Evolutionary conservation across 805 yeast species (phyloP), one percentile per base, ranked within the genome.

Genomic region (Diddensiella transvaalensis): DNA sequence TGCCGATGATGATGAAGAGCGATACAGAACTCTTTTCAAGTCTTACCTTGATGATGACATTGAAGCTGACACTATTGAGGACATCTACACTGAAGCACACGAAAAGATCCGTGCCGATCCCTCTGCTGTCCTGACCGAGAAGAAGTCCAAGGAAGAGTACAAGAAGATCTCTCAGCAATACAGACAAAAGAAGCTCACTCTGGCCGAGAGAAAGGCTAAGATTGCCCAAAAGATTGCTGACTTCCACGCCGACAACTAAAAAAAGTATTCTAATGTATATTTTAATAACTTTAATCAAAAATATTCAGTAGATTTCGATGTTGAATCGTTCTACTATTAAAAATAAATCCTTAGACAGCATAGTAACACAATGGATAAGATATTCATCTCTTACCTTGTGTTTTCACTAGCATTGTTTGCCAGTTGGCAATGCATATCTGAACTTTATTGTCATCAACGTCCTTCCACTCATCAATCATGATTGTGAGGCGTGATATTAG

Each of bases 1-100:
- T 74, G 91, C 93, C 75, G 99, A 93, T 70, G 99, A 91, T 75
- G 99, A 91, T 85, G 99, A 91, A 82, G 99, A 91, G 83, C 91
- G 93, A 80, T 91, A 83, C 96, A 83, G 83, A 76, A 82, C 87
- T 71, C 81, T 91, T 72, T 91, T 91, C 95, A 84, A 86, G 80
- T 82, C 89, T 68, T 93, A 93, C 91, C 74, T 93, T 64, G 96
- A 83, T 65, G 97, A 91, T 69, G 98, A 88, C 74, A 80, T 93
- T 67, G 98, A 93, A 74, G 93, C 98, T 65, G 99, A 93, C 69
- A 87, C 85, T 62, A 71, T 93, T 64, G 99, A 93, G 82, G 99
- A 93, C 70, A 72, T 93, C 74, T 93, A 91, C 90, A 65, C 80
- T 60, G 85, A 82, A 67, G 99, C 99, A 68, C 97, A 89, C 76